Evolutionary conservation across 148 eudicot genomes (phyloP), one percentile per base, ranked within the genome.

Genomic region (Rhododendron ferrugineum): DNA sequence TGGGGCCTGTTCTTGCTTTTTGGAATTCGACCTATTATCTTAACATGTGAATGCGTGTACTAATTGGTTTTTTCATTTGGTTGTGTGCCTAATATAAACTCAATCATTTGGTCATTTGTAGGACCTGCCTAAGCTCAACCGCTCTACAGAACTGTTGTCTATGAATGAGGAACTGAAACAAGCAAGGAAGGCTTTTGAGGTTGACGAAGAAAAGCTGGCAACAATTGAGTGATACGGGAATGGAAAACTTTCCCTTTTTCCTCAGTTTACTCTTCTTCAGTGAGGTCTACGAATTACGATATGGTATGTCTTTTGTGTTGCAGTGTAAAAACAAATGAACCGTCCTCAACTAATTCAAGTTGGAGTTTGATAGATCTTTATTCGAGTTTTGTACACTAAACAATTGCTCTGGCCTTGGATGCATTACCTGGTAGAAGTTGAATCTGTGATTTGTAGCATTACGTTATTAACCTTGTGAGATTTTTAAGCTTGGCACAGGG

Each of bases 141-240:
- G 99, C 20, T 91, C 92, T 85, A 92, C 93, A 3, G 97, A 96
- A 76, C 88, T 96, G 80, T 88, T 96, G 85, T 95, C 97, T 10
- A 93, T 94, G 99, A 94, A 96, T 80, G 99, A 96, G 88, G 99
- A 96, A 88, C 93, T 96, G 72, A 96, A 96, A 89, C 98, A 96
- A 89, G 98, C 98, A 73, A 89, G 98, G 87, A 96, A 94, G 88
- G 98, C 98, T 60, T 94, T 96, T 83, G 98, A 96, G 49, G 94
- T 94, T 30, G 98, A 96, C 56, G 98, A 96, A 84, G 98, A 94
- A 86, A 96, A 94, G 92, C 88, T 96, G 84, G 94, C 92, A 30
- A 84, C 94, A 56, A 74, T 84, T 49, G 98, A 96, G 15, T 95
- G 89, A 83, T 11, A 91, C 0, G 28, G 26, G 60, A 84, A 28